A percentile compares a stretch with the other conserved stretches of the same genome.
Evolutionary conservation across 768 basidiomycete genomes (phyloP).

Genomic region (Suillus sp.): DNA sequence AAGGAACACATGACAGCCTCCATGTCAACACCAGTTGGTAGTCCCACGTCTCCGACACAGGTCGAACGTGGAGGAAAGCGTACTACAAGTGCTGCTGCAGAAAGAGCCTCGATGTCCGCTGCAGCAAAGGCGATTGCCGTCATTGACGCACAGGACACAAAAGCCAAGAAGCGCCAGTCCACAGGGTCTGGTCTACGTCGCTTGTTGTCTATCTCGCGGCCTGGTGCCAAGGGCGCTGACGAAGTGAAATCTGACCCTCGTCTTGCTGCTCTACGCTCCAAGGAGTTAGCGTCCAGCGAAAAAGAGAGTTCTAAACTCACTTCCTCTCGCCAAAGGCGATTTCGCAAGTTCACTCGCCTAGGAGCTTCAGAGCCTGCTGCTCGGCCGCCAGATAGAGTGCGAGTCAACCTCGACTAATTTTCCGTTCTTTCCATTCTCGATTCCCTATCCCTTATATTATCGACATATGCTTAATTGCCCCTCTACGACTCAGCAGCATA

Average conservation of each 20-base stretch:
- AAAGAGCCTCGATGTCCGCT: slow-evolving; percentile 41
- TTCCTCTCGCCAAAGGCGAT: slow-evolving; percentile 26
- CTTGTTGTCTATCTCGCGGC: slow-evolving; percentile 34
- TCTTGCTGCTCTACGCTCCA: slow-evolving; percentile 29
- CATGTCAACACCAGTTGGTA: slow-evolving; percentile 23
- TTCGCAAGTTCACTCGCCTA: slow-evolving; percentile 32
- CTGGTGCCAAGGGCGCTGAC: slow-evolving; percentile 32
- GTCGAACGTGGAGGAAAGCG: slow-evolving; percentile 32
- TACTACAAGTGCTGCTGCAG: slow-evolving; percentile 20
- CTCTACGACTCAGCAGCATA: slow-evolving; percentile 1
- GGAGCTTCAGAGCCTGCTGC: slow-evolving; percentile 31
- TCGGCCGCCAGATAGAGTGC: slow-evolving; percentile 38
- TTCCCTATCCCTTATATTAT: slow-evolving; percentile 4
- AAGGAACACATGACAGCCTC: slow-evolving; percentile 34
- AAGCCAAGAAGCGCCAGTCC: slow-evolving; percentile 33
- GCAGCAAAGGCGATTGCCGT: slow-evolving; percentile 66
- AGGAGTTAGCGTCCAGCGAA: slow-evolving; percentile 26
- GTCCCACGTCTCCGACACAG: slow-evolving; percentile 30
- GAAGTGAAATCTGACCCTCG: slow-evolving; percentile 28
- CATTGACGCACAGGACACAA: slow-evolving; percentile 52
- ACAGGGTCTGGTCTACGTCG: slow-evolving; percentile 35
- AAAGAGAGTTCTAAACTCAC: slow-evolving; percentile 11
- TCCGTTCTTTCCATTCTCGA: slow-evolving; percentile 20
- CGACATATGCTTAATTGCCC: neutral
- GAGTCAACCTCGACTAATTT: slow-evolving; percentile 37